Evolutionary conservation across 2,329 filamentous ascomycete species (phyloP).

Genomic region (Capronia coronata): DNA sequence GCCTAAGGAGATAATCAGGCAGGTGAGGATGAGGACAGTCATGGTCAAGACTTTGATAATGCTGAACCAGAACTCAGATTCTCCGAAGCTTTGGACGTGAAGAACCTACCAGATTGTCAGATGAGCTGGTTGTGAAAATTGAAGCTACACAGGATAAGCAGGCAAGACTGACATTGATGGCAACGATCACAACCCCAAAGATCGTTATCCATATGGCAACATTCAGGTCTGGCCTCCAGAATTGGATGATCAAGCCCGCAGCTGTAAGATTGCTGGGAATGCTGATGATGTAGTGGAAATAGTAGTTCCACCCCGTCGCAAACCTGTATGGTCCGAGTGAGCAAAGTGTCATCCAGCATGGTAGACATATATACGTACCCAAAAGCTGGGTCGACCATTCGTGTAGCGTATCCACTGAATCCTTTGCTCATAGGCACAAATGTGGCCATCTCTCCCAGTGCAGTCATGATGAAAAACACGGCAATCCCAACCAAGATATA

Average conservation of each 20-base stretch:
- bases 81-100: too few species aligned
- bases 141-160: too few species aligned
- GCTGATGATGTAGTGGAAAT: too few species aligned
- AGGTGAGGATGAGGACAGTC: constrained; percentile 63
- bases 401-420: constrained; percentile 41
- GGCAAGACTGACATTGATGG: constrained; percentile 9
- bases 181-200: constrained; percentile 33
- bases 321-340: too few species aligned
- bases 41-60: constrained; percentile 71
- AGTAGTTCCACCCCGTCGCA: too few species aligned
- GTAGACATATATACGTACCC: too few species aligned
- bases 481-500: too few species aligned
- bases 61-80: constrained; percentile 68
- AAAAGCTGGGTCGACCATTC: constrained; percentile 43
- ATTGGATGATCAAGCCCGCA: constrained; percentile 56
- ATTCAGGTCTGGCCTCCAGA: constrained; percentile 51
- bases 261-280: constrained; percentile 66
- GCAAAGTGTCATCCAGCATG: too few species aligned
- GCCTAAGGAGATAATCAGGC: constrained; percentile 67
- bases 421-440: constrained; percentile 43
- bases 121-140: too few species aligned
- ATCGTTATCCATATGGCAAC: constrained; percentile 38
- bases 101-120: too few species aligned
- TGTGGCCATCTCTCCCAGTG: not conserved
- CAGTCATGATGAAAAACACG: too few species aligned